Percentiles rank a stretch among this genome's conserved stretches.
Evolutionary conservation across 176 grass and related monocot genomes (phyloP).

Genomic region (Carex kokanica): DNA sequence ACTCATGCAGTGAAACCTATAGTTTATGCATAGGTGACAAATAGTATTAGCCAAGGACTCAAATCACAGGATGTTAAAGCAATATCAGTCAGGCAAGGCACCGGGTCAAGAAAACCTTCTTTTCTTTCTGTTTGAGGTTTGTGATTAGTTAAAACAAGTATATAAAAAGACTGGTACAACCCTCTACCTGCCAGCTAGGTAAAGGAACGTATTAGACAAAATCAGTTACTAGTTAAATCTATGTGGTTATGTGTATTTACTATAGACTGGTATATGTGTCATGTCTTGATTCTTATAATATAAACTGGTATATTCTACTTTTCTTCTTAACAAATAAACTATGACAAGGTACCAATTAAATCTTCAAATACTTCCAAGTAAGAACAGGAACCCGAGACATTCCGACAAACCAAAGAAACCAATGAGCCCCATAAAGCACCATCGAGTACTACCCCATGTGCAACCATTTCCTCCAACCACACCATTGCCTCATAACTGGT

Average conservation of each 20-base stretch:
- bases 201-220: not conserved
- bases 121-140: not conserved
- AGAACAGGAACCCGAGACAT: conserved; percentile 12
- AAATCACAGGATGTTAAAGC: not conserved
- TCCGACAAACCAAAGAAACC: conserved; percentile 32
- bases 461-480: conserved; percentile 85
- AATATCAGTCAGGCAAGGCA: not conserved
- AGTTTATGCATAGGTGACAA: not conserved
- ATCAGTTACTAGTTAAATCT: not conserved
- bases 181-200: not conserved
- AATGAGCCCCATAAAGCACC: conserved; percentile 47
- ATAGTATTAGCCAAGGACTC: not conserved
- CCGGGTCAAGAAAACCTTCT: not conserved
- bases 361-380: conserved; percentile 26
- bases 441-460: conserved; percentile 52
- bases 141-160: not conserved
- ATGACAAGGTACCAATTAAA: conserved; percentile 9
- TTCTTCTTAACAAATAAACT: not conserved
- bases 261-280: not conserved
- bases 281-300: not conserved
- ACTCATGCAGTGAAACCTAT: not conserved
- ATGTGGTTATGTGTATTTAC: not conserved
- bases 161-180: not conserved
- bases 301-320: not conserved
- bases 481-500: conserved; percentile 65